Percentiles rank a stretch among this genome's conserved stretches.
Evolutionary conservation across 176 grass and related monocot genomes (phyloP).

Genomic region (Zea luxurians): DNA sequence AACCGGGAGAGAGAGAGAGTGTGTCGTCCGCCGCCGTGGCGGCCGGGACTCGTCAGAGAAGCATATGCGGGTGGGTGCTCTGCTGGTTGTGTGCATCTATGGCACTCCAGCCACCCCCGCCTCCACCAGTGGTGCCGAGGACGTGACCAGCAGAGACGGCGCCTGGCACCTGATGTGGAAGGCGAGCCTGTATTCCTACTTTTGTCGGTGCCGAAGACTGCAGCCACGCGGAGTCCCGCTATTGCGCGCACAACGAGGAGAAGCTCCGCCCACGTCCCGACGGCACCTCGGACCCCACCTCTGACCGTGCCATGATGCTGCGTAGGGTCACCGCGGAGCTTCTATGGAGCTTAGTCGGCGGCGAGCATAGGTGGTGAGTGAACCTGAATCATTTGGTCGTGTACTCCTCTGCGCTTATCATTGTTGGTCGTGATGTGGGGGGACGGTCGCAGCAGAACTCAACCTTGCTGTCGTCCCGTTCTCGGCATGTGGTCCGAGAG

Average conservation of each 20-base stretch:
- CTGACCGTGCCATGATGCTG: slow-evolving; percentile 62
- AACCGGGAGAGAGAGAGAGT: no score
- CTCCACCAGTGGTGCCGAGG: no score
- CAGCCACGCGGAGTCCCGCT: slow-evolving; percentile 76
- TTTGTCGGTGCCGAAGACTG: slow-evolving; percentile 45
- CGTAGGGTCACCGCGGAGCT: slow-evolving; percentile 28
- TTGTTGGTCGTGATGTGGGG: no score
- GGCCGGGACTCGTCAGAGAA: slow-evolving; percentile 45
- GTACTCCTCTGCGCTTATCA: no score
- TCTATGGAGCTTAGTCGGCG: no score
- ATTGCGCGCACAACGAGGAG: slow-evolving; percentile 80
- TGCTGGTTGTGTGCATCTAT: not conserved
- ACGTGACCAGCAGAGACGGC: not conserved
- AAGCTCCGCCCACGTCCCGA: slow-evolving; percentile 81
- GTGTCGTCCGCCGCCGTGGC: no score
- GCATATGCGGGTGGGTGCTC: slow-evolving; percentile 56
- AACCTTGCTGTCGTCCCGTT: no score
- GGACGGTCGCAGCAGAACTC: no score
- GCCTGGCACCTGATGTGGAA: slow-evolving; percentile 59
- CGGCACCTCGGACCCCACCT: slow-evolving; percentile 86
- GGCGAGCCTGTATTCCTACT: slow-evolving; percentile 92
- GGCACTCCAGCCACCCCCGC: not conserved
- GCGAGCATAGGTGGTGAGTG: no score
- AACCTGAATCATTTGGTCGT: no score
- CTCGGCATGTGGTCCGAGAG: no score